A percentile compares a stretch with the other conserved stretches of the same genome.
Conservation (phyloP, 768 basidiomycete genomes). For the Termitomyces sp. region DNA sequence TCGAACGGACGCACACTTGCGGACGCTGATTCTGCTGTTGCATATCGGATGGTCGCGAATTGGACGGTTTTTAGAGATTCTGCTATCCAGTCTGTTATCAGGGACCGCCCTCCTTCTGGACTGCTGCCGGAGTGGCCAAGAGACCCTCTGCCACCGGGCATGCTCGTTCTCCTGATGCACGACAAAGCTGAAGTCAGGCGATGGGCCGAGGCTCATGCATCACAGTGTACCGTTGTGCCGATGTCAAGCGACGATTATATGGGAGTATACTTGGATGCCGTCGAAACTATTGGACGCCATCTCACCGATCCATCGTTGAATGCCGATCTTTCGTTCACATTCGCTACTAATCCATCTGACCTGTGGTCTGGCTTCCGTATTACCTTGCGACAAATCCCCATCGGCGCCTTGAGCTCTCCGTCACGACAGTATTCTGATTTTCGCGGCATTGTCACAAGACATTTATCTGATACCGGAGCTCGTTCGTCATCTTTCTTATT, state of each 20-base stretch:
- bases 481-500: slow-evolving; percentile 39
- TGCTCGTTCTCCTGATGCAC: slow-evolving; percentile 55
- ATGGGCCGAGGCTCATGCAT: slow-evolving; percentile 52
- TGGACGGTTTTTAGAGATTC: slow-evolving; percentile 49
- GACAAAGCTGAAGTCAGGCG: slow-evolving; percentile 42
- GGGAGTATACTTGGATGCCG: slow-evolving; percentile 38
- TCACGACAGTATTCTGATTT: slow-evolving; percentile 34
- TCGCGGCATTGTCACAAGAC: slow-evolving; percentile 50
- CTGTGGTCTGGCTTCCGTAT: slow-evolving; percentile 47
- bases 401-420: slow-evolving; percentile 29
- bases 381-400: slow-evolving; percentile 51
- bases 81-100: slow-evolving; percentile 37
- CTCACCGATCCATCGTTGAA: slow-evolving; percentile 8
- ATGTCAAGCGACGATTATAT: slow-evolving; percentile 44
- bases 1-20: slow-evolving; percentile 24
- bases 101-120: slow-evolving; percentile 28
- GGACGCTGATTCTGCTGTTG: slow-evolving; percentile 40
- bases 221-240: slow-evolving; percentile 31
- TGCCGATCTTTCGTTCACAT: slow-evolving; percentile 13
- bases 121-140: slow-evolving; percentile 47
- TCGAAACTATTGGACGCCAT: slow-evolving; percentile 31
- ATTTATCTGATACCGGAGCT: slow-evolving; percentile 53
- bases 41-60: slow-evolving; percentile 63
- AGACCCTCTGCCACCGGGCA: slow-evolving; percentile 52
- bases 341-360: slow-evolving; percentile 32